A percentile compares a stretch with the other conserved stretches of the same genome.
Conservation (phyloP, 2,329 filamentous ascomycete genomes). For the Alternaria incomplexa region DNA sequence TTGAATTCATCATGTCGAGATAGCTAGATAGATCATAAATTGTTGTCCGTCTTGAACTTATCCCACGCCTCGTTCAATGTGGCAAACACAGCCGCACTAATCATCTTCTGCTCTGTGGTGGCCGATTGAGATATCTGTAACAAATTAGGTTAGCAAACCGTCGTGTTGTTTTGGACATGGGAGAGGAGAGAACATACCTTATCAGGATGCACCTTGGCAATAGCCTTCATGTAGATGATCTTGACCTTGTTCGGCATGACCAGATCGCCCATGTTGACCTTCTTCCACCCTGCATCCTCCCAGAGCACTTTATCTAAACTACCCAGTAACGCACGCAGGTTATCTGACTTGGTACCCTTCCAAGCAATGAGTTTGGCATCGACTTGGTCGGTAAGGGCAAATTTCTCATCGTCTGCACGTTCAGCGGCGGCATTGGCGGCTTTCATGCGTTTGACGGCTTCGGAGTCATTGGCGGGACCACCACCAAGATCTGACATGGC, state of each 20-base stretch:
- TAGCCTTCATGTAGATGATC: slow-evolving; percentile 98
- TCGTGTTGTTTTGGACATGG: not conserved
- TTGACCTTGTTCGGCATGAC: slow-evolving; percentile 95
- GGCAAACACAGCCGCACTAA: slow-evolving; percentile 69
- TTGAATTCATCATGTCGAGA: not conserved
- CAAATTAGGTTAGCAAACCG: slow-evolving; percentile 15
- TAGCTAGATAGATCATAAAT: slow-evolving; percentile 15
- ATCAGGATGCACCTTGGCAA: slow-evolving; percentile 97
- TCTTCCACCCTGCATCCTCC: slow-evolving; percentile 94
- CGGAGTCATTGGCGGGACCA: slow-evolving; percentile 60
- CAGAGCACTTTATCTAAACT: slow-evolving; percentile 90
- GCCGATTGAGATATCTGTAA: slow-evolving; percentile 63
- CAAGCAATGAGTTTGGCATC: slow-evolving; percentile 79
- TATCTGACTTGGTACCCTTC: slow-evolving; percentile 92
- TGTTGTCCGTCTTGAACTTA: slow-evolving; percentile 69
- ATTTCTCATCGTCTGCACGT: slow-evolving; percentile 88
- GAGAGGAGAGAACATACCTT: slow-evolving; percentile 68
- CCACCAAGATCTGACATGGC: slow-evolving; percentile 52
- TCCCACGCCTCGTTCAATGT: slow-evolving; percentile 72
- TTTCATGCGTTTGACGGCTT: slow-evolving; percentile 81
- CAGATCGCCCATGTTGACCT: slow-evolving; percentile 90
- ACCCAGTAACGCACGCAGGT: slow-evolving; percentile 83
- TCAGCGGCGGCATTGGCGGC: slow-evolving; percentile 86
- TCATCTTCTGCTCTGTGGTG: slow-evolving; percentile 72
- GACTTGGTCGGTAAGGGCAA: slow-evolving; percentile 84